These are phyloP conservation scores for Backusella macrospora DNA, from an alignment of 192 early-diverging fungal species.

Conservation along the genomic window DNA sequence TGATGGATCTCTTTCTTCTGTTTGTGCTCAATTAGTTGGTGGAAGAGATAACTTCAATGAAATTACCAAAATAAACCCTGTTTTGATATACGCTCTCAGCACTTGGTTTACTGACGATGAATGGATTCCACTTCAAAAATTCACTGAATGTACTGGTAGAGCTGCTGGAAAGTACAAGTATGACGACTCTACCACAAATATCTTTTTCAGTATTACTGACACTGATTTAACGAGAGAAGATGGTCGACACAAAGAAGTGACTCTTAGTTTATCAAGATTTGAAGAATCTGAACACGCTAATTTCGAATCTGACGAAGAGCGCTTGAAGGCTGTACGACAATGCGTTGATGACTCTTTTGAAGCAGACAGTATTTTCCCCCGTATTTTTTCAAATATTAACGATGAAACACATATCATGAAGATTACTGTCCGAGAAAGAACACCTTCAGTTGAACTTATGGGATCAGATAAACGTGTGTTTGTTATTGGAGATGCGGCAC, in stretches of 20 bases:
- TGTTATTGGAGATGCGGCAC: slow-evolving; percentile 27
- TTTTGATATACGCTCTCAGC: background rate
- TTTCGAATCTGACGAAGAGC: background rate
- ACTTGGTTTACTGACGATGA: slow-evolving; percentile 18
- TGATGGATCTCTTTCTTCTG: slow-evolving; percentile 37
- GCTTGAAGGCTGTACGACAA: background rate
- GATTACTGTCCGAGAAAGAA: slow-evolving; percentile 20
- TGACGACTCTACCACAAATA: background rate
- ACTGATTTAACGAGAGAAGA: background rate
- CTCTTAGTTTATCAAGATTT: background rate
- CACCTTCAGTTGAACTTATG: background rate
- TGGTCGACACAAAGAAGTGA: background rate
- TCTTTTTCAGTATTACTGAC: background rate
- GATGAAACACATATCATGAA: background rate
- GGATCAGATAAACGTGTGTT: slow-evolving; percentile 1
- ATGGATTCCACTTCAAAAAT: background rate
- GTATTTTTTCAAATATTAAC: background rate
- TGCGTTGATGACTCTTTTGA: background rate
- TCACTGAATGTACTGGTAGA: background rate
- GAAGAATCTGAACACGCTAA: background rate
- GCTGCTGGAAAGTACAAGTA: background rate
- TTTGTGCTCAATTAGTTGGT: slow-evolving; percentile 27
- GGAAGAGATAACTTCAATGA: background rate
- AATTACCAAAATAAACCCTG: background rate
- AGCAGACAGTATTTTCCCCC: background rate